Conservation (phyloP, 192 early-diverging fungal genomes). For the Chytriomyces sp. region DNA sequence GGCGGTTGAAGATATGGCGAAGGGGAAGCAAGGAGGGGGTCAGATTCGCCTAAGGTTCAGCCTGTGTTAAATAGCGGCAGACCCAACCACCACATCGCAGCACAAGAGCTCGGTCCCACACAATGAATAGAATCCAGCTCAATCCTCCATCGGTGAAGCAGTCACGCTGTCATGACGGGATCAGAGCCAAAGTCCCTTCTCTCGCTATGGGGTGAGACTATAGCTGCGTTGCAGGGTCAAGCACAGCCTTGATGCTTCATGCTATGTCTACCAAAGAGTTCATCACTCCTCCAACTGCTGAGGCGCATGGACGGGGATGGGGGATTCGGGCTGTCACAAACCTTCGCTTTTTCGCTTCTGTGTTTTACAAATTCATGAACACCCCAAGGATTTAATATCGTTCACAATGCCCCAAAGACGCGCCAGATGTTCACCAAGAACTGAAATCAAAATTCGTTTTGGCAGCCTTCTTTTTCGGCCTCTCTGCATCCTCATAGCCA, state of each 20-base stretch:
- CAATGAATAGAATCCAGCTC: no score
- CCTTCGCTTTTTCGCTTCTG: no score
- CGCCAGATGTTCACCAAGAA: constrained; percentile 12
- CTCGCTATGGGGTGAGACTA: not conserved
- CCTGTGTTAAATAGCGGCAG: not conserved
- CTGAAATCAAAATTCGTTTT: constrained; percentile 21
- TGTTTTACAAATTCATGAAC: no score
- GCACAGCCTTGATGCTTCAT: not conserved
- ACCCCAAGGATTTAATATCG: no score
- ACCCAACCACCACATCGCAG: no score
- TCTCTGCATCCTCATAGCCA: not conserved
- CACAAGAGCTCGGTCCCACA: no score
- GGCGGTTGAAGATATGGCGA: not conserved
- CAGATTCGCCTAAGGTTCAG: not conserved
- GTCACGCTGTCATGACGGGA: no score
- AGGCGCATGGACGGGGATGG: not conserved
- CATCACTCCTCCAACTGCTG: not conserved
- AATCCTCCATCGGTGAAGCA: no score
- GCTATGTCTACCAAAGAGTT: constrained; percentile 7
- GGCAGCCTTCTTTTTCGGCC: constrained; percentile 16
- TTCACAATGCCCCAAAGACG: no score
- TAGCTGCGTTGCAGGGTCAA: not conserved
- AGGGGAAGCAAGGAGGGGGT: not conserved
- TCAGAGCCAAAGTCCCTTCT: not conserved
- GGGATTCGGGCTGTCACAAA: not conserved